These are phyloP conservation scores for Coffea canephora DNA, from an alignment of 257 asterid species.

Conservation along the genomic window DNA sequence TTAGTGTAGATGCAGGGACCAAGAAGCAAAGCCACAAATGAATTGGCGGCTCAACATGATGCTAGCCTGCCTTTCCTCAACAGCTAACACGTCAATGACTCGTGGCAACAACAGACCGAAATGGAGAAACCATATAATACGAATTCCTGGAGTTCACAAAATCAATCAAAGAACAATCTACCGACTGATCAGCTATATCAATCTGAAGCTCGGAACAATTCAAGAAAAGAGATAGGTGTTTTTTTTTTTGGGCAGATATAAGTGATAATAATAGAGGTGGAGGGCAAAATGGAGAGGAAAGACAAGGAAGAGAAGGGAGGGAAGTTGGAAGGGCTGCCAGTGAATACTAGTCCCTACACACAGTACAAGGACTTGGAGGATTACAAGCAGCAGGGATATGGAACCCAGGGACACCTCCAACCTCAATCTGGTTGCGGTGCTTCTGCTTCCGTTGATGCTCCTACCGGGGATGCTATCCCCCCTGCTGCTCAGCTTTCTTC, in stretches of 20 bases:
- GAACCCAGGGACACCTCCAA: slow-evolving; percentile 72
- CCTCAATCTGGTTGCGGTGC: slow-evolving; percentile 82
- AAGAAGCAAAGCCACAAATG: neutral
- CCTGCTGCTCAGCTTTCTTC: slow-evolving; percentile 33
- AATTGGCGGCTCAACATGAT: slow-evolving; percentile 22
- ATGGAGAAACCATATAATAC: neutral
- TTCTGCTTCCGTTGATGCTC: slow-evolving; percentile 86
- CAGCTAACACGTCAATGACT: slow-evolving; percentile 19
- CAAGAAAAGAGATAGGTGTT: neutral
- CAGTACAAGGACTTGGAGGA: slow-evolving; percentile 85
- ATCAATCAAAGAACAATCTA: too few species aligned
- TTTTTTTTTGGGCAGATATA: too few species aligned
- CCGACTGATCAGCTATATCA: too few species aligned
- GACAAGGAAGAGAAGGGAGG: slow-evolving; percentile 20
- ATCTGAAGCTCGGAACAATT: neutral
- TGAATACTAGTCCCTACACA: slow-evolving; percentile 75
- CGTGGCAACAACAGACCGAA: slow-evolving; percentile 29
- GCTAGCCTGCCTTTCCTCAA: slow-evolving; percentile 25
- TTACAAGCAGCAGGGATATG: slow-evolving; percentile 77
- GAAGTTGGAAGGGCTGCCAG: slow-evolving; percentile 58
- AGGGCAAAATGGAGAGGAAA: slow-evolving; percentile 36
- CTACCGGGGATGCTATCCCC: slow-evolving; percentile 36
- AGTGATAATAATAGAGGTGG: neutral
- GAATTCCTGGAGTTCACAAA: neutral
- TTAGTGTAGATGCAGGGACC: neutral